phyloP scores from a whole-genome alignment of 345 rosid genomes.

The Hypericum perforatum region DNA sequence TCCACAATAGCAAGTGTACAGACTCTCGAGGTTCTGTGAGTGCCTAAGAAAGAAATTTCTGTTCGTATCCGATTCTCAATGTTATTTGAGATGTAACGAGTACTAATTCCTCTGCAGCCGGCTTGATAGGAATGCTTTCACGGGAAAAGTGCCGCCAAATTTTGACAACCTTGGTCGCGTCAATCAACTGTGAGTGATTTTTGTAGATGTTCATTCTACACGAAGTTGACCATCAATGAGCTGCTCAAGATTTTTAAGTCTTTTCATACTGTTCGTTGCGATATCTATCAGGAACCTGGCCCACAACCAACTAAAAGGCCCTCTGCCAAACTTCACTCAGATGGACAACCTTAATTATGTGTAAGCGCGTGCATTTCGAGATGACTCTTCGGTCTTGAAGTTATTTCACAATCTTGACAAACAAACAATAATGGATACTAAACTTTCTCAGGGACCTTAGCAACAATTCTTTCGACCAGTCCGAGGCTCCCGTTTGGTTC shows the following conservation, averaged over 20 bases:
- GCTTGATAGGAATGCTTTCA: constrained; percentile 72
- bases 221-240: too few relatives aligned
- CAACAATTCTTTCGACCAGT: constrained; percentile 58
- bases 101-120: constrained; percentile 50
- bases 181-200: constrained; percentile 57
- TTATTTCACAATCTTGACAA: constrained; percentile 1
- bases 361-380: constrained; percentile 30
- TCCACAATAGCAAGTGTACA: constrained; percentile 51
- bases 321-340: constrained; percentile 61
- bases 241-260: not conserved
- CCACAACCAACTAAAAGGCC: constrained; percentile 59
- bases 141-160: constrained; percentile 54
- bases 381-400: not conserved
- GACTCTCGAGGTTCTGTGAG: constrained; percentile 98
- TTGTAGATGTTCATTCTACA: not conserved
- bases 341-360: constrained; percentile 64
- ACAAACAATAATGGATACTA: constrained; percentile 2
- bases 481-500: constrained; percentile 78
- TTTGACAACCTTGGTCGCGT: constrained; percentile 65
- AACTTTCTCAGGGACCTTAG: constrained; percentile 67
- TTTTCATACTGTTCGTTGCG: constrained; percentile 1
- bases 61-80: not conserved
- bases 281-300: constrained; percentile 64
- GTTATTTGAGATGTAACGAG: constrained; percentile 6
- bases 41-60: constrained; percentile 11